Base-by-base conservation (phyloP, 1,284 basidiomycete species). In the Marasmius fiardii region DNA sequence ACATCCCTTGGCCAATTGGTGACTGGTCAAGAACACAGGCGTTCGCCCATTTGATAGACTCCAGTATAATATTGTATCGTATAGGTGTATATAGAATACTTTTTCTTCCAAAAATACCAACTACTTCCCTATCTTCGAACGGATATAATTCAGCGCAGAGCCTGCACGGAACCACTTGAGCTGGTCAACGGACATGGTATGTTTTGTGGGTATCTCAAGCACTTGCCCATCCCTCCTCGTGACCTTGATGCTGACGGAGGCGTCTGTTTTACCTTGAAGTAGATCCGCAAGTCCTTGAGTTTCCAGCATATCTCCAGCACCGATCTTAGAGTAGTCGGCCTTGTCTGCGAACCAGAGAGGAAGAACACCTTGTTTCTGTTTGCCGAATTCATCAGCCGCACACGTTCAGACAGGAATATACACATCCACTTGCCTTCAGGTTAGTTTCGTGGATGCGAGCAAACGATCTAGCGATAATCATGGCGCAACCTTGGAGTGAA, bases 361-460 rank as follows among this genome's bases (percentile, higher is more conserved):
- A 14, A 98, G 78, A 52, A 98, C 76, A 49, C 94, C 95, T 83
- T 98, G 95, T 84, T 98, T 98, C 90, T 95, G 63, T 52, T 58
- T 43, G 51, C 60, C 37, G 51, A 31, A 26, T 53, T 44, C 37
- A 14, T 52, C 51, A 16, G 37, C 43, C 45, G 16, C 8, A 11
- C 18, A 48, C 43, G 37, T 49, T 3, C 51, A 16, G 24, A 41
- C 24, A 11, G n/a, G 16, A 53, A 6, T 12, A 44, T 12, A 18
- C 37, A 16, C 37, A n/a, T 31, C 28, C 16, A 63, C 76, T 43
- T 61, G 89, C 92, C 79, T 97, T 97, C 59, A 98, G 76, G 74
- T 98, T 98, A 12, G 95, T 98, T 74, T 98, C 94, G 73, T 99
- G 97, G 60, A 99, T 99, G 61, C 97, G 91, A 60, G 97, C 97